Percentiles rank a stretch among this genome's conserved stretches.
These are phyloP conservation scores for Penicillium steckii DNA, from an alignment of 495 filamentous ascomycete species.

Conservation along the genomic window DNA sequence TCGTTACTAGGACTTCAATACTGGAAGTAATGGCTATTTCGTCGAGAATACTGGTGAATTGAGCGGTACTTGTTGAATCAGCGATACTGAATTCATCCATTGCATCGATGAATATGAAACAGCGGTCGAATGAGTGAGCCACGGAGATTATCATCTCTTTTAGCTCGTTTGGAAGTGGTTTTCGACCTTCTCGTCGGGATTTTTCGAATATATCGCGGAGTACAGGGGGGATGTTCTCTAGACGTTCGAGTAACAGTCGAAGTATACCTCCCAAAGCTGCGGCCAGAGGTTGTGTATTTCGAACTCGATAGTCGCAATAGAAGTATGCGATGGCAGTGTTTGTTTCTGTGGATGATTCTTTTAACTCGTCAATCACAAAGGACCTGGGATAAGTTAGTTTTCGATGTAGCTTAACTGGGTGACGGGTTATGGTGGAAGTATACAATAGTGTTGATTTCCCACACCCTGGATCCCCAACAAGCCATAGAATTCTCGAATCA, in stretches of 20 bases:
- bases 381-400: neutral
- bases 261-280: neutral
- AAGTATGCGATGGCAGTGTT: neutral
- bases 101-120: neutral
- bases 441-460: neutral
- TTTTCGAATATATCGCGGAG: neutral
- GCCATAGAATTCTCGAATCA: neutral
- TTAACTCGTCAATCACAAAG: neutral
- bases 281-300: neutral
- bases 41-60: neutral
- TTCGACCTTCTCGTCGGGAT: neutral
- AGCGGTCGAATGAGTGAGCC: neutral
- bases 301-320: neutral
- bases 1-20: neutral
- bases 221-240: neutral
- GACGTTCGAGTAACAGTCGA: neutral
- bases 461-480: neutral
- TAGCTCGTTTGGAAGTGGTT: neutral
- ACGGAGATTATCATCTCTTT: neutral
- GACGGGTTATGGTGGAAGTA: neutral
- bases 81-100: neutral
- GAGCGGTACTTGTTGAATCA: neutral
- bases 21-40: neutral
- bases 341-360: neutral
- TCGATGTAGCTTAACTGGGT: neutral